Evolutionary conservation across 495 filamentous ascomycete genomes (phyloP).

Genomic region (Podospora bellae-mahoneyi): DNA sequence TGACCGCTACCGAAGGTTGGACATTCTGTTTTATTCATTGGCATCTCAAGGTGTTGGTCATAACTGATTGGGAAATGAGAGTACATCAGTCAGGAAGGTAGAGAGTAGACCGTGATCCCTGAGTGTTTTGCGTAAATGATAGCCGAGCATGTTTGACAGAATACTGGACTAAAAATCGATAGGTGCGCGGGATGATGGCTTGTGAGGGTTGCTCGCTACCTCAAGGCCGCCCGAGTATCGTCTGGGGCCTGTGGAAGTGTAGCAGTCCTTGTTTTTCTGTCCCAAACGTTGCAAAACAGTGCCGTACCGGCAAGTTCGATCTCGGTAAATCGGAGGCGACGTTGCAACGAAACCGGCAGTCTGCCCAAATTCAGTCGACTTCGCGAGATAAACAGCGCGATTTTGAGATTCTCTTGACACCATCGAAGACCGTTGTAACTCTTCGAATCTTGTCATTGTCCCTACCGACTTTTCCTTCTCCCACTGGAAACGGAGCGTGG

Average conservation of each 20-base stretch:
- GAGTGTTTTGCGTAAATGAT: not conserved
- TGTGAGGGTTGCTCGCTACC: no score
- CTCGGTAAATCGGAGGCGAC: not conserved
- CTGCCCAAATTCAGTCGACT: not conserved
- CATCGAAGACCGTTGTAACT: not conserved
- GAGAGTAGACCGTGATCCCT: not conserved
- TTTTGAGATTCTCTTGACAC: not conserved
- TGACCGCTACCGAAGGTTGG: not conserved
- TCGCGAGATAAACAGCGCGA: not conserved
- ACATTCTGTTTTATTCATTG: not conserved
- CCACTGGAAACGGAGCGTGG: not conserved
- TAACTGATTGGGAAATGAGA: not conserved
- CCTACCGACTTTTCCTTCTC: not conserved
- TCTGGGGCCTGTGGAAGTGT: no score
- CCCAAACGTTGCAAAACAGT: not conserved
- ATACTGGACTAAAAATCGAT: no score
- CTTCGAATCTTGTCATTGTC: no score
- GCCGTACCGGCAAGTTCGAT: not conserved
- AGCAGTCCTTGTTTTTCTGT: no score
- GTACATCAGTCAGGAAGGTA: not conserved
- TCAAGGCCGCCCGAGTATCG: no score
- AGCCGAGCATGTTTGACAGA: no score
- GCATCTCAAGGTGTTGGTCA: not conserved
- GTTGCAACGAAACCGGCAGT: not conserved
- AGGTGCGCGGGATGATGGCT: no score